A percentile compares a stretch with the other conserved stretches of the same genome.
Conservation (phyloP, 192 early-diverging fungal genomes). For the Coemansia erecta region DNA sequence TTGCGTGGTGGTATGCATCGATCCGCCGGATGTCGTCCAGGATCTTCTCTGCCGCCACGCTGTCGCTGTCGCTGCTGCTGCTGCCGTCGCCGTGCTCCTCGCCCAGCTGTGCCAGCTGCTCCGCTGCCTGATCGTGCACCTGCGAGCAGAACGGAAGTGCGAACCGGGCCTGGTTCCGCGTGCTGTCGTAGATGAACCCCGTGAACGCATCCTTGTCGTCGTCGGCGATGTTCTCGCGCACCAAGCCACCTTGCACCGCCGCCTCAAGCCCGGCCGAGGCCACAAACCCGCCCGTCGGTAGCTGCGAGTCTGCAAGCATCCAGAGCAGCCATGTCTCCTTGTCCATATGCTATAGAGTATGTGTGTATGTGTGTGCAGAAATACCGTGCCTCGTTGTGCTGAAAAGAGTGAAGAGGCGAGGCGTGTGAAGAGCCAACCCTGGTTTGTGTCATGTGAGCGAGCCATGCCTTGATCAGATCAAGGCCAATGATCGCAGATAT, state of each 20-base stretch:
- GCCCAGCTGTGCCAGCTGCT: constrained; percentile 2
- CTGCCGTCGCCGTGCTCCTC: constrained; percentile 19
- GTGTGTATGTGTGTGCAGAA: too few species aligned
- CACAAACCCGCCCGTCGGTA: constrained; percentile 95
- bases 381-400: too few species aligned
- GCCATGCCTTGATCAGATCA: too few species aligned
- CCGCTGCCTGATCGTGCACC: constrained; percentile 13
- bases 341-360: constrained; percentile 24
- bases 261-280: constrained; percentile 90
- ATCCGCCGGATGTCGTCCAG: constrained; percentile 16
- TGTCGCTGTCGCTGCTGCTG: constrained; percentile 16
- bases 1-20: constrained; percentile 41
- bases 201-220: constrained; percentile 24
- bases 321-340: constrained; percentile 72
- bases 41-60: background rate
- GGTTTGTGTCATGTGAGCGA: too few species aligned
- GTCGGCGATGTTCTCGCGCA: constrained; percentile 24
- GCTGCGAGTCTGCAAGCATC: constrained; percentile 86
- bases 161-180: constrained; percentile 69
- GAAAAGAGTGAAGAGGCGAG: background rate
- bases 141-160: constrained; percentile 66
- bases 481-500: too few species aligned
- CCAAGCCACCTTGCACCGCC: constrained; percentile 68
- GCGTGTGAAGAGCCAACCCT: too few species aligned
- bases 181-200: constrained; percentile 58